phyloP scores from a whole-genome alignment of 371 early-diverging fungal species.

The Thermomucor indicae-seudaticae region DNA sequence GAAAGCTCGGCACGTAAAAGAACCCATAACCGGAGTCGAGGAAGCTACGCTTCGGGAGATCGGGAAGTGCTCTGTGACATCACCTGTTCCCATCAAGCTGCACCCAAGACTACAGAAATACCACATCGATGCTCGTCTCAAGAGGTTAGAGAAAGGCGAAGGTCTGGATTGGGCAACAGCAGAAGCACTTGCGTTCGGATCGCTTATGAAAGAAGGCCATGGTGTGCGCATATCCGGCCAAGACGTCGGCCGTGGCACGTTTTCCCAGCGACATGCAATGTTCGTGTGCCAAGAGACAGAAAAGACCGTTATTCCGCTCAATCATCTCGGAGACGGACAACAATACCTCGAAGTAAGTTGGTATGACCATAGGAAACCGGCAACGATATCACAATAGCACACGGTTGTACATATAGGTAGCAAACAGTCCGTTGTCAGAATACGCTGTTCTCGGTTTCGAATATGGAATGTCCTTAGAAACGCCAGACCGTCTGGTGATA shows the following conservation, averaged over 20 bases:
- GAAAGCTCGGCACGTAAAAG: slow-evolving; percentile 2
- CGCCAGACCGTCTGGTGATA: slow-evolving; percentile 77
- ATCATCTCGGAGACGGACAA: slow-evolving; percentile 46
- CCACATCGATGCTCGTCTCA: slow-evolving; percentile 79
- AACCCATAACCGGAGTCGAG: slow-evolving; percentile 56
- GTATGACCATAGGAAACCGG: background rate
- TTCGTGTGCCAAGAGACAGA: slow-evolving; percentile 82
- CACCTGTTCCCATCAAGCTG: slow-evolving; percentile 60
- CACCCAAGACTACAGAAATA: slow-evolving; percentile 89
- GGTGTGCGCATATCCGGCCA: slow-evolving; percentile 94
- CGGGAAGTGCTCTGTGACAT: slow-evolving; percentile 68
- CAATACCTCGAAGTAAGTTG: slow-evolving; percentile 73
- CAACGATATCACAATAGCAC: background rate
- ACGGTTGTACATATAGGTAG: slow-evolving; percentile 74
- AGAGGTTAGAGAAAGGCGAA: slow-evolving; percentile 64
- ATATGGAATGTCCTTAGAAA: slow-evolving; percentile 87
- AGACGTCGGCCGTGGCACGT: slow-evolving; percentile 97
- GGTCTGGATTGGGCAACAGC: slow-evolving; percentile 96
- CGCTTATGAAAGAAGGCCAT: slow-evolving; percentile 77
- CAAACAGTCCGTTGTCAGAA: slow-evolving; percentile 88
- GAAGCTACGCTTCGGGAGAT: slow-evolving; percentile 57
- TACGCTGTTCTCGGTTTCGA: slow-evolving; percentile 96
- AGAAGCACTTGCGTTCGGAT: slow-evolving; percentile 92
- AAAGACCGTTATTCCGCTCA: slow-evolving; percentile 75
- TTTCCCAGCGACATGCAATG: slow-evolving; percentile 95